A percentile compares a stretch with the other conserved stretches of the same genome.
These are phyloP conservation scores for Aspergillus coremiiformis DNA, from an alignment of 495 filamentous ascomycete genomes.

Conservation along the genomic window DNA sequence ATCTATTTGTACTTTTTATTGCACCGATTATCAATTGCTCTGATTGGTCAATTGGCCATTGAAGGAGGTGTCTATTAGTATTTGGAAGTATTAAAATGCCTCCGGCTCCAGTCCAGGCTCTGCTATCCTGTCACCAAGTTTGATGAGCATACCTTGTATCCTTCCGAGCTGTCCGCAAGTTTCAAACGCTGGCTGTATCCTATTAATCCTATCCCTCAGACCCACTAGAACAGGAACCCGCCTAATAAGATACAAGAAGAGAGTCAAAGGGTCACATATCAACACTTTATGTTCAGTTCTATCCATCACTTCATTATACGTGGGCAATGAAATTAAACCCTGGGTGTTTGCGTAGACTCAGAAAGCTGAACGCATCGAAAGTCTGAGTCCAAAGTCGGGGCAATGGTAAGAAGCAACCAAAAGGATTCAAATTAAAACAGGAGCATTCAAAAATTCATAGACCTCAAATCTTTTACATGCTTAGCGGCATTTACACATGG, in stretches of 20 bases:
- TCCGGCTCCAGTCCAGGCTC: too few relatives aligned
- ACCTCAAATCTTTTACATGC: not conserved
- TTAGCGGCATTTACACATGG: not conserved
- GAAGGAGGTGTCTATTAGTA: too few relatives aligned
- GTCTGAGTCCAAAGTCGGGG: not conserved
- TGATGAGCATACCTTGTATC: too few relatives aligned
- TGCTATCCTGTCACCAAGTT: too few relatives aligned
- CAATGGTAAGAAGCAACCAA: not conserved
- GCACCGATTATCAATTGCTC: slow-evolving; percentile 5
- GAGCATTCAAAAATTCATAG: not conserved
- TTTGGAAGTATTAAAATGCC: too few relatives aligned
- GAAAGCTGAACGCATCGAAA: not conserved
- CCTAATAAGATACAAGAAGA: not conserved
- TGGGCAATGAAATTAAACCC: not conserved
- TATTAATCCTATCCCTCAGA: not conserved
- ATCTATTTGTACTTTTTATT: slow-evolving; percentile 9
- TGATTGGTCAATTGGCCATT: not conserved
- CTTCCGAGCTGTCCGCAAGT: too few relatives aligned
- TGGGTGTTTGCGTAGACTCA: slow-evolving; percentile 1
- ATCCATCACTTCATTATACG: not conserved
- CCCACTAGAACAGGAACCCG: not conserved
- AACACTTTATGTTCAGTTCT: not conserved
- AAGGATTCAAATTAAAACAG: not conserved
- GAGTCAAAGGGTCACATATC: not conserved
- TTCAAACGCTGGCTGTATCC: not conserved